Conservation (phyloP, 1,284 basidiomycete species). For the Flammula alnicola region DNA sequence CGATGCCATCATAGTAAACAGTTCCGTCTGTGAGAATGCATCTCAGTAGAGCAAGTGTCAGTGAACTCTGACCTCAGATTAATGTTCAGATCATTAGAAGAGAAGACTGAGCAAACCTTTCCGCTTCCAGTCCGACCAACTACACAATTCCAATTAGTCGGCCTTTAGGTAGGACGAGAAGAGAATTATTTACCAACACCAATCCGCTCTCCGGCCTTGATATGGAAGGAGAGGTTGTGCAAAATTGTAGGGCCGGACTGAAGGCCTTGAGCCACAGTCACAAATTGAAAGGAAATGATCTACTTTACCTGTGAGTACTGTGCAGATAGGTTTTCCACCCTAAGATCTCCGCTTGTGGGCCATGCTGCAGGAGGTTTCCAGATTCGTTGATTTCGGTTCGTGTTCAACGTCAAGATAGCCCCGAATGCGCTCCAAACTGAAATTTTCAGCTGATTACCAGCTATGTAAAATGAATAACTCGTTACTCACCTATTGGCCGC, state of each 20-base stretch:
- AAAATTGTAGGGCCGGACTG: slow-evolving; percentile 51
- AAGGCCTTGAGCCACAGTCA: not conserved
- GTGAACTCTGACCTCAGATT: slow-evolving; percentile 47
- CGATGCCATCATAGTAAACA: slow-evolving; percentile 56
- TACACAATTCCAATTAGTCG: not conserved
- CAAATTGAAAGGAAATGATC: not conserved
- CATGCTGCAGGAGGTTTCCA: slow-evolving; percentile 58
- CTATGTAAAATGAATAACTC: slow-evolving; percentile 21
- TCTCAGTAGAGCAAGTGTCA: slow-evolving; percentile 56
- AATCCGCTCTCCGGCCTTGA: slow-evolving; percentile 63
- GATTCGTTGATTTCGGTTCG: slow-evolving; percentile 56
- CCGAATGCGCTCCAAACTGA: slow-evolving; percentile 75
- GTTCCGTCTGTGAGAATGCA: slow-evolving; percentile 63
- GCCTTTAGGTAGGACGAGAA: not conserved
- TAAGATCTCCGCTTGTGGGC: slow-evolving; percentile 74
- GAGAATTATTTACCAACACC: slow-evolving; percentile 34
- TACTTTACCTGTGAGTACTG: slow-evolving; percentile 49
- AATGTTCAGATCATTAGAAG: too few species aligned
- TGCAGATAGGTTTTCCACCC: slow-evolving; percentile 65
- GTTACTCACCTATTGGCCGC: slow-evolving; percentile 34
- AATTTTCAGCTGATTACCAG: not conserved
- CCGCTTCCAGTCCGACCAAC: slow-evolving; percentile 22
- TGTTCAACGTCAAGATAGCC: slow-evolving; percentile 76
- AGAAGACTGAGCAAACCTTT: slow-evolving; percentile 31
- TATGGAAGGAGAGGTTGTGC: slow-evolving; percentile 56